Conservation (phyloP, 2,329 filamentous ascomycete species). For the Dothistroma septosporum region DNA sequence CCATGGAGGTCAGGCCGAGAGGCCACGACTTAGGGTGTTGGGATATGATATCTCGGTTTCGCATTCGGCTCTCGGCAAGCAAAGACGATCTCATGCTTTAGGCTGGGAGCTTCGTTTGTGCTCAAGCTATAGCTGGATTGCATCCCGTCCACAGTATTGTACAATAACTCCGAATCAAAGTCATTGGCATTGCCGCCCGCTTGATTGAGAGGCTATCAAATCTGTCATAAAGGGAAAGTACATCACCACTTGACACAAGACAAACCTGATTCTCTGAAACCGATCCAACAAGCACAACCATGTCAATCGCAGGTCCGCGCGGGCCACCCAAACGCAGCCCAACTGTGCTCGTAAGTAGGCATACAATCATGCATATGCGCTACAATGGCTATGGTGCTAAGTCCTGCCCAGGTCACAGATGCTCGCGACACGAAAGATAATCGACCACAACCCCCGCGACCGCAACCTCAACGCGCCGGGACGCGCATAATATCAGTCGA, state of each 20-base stretch:
- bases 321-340: slow-evolving; percentile 19
- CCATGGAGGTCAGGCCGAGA: no score
- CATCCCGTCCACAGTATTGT: background rate
- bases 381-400: slow-evolving; percentile 17
- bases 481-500: slow-evolving; percentile 82
- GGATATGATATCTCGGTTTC: background rate
- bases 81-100: background rate
- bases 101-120: background rate
- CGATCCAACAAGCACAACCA: slow-evolving; percentile 1
- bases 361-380: background rate
- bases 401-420: slow-evolving; percentile 22
- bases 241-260: background rate
- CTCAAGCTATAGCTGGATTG: no score
- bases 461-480: slow-evolving; percentile 33
- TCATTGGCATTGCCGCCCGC: background rate
- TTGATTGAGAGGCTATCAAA: background rate
- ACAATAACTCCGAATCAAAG: background rate
- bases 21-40: no score
- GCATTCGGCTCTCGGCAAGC: background rate
- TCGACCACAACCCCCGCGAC: slow-evolving; percentile 15
- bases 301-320: slow-evolving; percentile 19
- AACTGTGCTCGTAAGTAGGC: slow-evolving; percentile 18
- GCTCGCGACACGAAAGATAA: slow-evolving; percentile 17
- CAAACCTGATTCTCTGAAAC: background rate
- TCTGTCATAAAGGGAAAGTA: background rate